A percentile compares a stretch with the other conserved stretches of the same genome.
Evolutionary conservation across 495 filamentous ascomycete genomes (phyloP).

Genomic region (Xylaria nigripes): DNA sequence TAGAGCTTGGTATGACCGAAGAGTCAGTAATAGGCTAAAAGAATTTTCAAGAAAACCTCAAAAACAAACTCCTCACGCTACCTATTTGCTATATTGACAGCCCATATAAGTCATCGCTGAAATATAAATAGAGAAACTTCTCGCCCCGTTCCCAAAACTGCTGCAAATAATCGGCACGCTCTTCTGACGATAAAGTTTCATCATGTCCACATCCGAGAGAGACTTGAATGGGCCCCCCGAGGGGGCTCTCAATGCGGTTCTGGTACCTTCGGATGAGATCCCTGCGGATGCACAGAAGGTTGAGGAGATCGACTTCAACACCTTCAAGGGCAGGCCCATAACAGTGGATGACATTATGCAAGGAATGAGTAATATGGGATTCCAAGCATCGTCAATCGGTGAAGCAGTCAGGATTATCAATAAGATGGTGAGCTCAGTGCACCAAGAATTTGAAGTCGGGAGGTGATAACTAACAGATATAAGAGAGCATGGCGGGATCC

Average conservation of each 20-base stretch:
- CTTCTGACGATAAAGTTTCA: background rate
- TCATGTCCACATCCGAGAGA: constrained; percentile 18
- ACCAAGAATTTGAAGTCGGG: background rate
- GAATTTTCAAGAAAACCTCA: no score
- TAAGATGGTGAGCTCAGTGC: constrained; percentile 63
- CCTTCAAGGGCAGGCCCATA: constrained; percentile 61
- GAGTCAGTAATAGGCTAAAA: no score
- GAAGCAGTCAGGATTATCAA: constrained; percentile 85
- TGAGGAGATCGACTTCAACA: constrained; percentile 82
- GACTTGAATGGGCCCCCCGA: constrained; percentile 44
- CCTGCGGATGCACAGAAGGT: constrained; percentile 66
- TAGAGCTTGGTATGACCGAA: no score
- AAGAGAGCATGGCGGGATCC: constrained; percentile 70
- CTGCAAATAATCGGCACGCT: background rate
- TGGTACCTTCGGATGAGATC: constrained; percentile 79
- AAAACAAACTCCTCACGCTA: no score
- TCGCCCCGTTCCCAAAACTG: background rate
- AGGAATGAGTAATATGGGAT: constrained; percentile 79
- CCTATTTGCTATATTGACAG: no score
- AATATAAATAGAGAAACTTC: background rate
- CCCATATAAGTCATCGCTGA: background rate
- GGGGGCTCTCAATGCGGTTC: constrained; percentile 70
- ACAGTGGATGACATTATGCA: constrained; percentile 76
- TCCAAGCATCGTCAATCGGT: constrained; percentile 79
- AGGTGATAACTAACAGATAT: constrained; percentile 8